Percentiles rank a stretch among this genome's conserved stretches.
Evolutionary conservation across 2,329 filamentous ascomycete species (phyloP).

Genomic region (Fusarium tupiense): DNA sequence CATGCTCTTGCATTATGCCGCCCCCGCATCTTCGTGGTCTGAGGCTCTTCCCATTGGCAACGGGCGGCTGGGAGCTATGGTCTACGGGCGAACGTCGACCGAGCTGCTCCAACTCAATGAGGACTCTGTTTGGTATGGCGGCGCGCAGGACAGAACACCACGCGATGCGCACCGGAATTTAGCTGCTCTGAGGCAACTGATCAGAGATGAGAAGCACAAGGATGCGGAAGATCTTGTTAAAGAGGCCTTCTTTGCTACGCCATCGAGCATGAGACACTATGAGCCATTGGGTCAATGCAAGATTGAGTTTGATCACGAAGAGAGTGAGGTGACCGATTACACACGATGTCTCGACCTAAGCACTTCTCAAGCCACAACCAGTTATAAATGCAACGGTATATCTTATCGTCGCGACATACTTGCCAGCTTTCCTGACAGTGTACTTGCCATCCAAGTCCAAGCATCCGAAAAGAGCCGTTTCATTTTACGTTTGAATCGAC

Average conservation of each 20-base stretch:
- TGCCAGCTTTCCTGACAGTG: constrained; percentile 54
- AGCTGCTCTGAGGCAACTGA: constrained; percentile 30
- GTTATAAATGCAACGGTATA: constrained; percentile 49
- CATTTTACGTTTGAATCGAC: constrained; percentile 38
- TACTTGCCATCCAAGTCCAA: constrained; percentile 43
- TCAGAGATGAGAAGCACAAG: constrained; percentile 35
- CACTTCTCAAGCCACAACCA: constrained; percentile 48
- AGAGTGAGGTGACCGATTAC: constrained; percentile 46
- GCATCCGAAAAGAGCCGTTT: constrained; percentile 37
- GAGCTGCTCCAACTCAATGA: constrained; percentile 57
- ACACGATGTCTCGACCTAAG: constrained; percentile 52
- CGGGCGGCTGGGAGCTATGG: constrained; percentile 54
- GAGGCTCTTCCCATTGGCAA: constrained; percentile 60
- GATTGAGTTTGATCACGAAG: constrained; percentile 50
- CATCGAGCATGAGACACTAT: constrained; percentile 44
- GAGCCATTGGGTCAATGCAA: constrained; percentile 47
- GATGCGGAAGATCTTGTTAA: constrained; percentile 39
- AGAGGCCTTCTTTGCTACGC: constrained; percentile 40
- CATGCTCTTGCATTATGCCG: constrained; percentile 35
- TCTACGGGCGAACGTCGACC: constrained; percentile 55
- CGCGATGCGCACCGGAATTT: constrained; percentile 39
- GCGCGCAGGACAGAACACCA: constrained; percentile 55
- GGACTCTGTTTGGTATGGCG: constrained; percentile 59
- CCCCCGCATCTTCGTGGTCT: constrained; percentile 40
- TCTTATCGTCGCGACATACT: constrained; percentile 50